These are phyloP conservation scores for Maudiozyma saulgeensis DNA, from an alignment of 805 yeast genomes.

Conservation along the genomic window DNA sequence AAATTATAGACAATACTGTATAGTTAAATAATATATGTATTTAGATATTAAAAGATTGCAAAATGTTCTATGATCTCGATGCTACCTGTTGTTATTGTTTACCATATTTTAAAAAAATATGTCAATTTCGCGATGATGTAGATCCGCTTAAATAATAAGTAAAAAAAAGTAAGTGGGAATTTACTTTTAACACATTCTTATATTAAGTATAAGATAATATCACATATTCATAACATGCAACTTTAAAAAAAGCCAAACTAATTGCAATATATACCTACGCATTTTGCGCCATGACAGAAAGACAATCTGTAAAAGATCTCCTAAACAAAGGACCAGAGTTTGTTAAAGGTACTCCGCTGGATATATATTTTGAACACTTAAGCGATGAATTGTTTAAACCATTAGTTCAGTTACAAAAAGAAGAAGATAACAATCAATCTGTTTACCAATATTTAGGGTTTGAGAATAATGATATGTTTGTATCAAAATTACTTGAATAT, in stretches of 20 bases:
- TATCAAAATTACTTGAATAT: conserved; percentile 9
- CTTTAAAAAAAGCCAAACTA: no score
- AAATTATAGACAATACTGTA: conserved; percentile 36
- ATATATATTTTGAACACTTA: conserved; percentile 21
- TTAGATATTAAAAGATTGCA: background rate
- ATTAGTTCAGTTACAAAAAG: background rate
- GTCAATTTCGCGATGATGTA: background rate
- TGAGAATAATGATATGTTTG: conserved; percentile 14
- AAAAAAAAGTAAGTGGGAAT: no score
- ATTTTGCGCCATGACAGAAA: background rate
- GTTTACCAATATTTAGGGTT: conserved; percentile 10
- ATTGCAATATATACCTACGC: no score
- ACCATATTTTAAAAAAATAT: background rate
- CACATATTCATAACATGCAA: no score
- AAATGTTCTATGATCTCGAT: background rate
- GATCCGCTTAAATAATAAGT: no score
- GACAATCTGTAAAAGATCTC: background rate
- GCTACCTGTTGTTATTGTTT: no score
- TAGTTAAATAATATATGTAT: background rate
- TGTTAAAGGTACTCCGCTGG: conserved; percentile 27
- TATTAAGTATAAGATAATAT: no score
- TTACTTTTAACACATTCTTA: no score
- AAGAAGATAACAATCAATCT: background rate
- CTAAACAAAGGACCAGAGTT: conserved; percentile 26
- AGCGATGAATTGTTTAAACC: conserved; percentile 9